These are phyloP conservation scores for Leptographium procerum DNA, from an alignment of 2,329 filamentous ascomycete species.

Conservation along the genomic window DNA sequence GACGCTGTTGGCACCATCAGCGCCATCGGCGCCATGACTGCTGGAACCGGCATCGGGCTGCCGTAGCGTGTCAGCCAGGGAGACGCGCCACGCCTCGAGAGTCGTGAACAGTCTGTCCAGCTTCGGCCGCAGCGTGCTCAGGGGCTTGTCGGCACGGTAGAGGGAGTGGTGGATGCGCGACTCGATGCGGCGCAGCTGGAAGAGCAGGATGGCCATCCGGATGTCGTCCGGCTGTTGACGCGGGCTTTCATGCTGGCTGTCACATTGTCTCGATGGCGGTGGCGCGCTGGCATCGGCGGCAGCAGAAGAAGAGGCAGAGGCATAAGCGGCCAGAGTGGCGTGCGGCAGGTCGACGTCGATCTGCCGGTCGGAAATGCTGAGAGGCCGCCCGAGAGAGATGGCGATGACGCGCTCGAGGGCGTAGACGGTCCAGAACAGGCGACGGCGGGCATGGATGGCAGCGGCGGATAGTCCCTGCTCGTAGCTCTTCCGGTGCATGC, in stretches of 20 bases:
- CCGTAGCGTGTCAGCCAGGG: neutral
- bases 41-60: slow-evolving; percentile 18
- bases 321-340: slow-evolving; percentile 20
- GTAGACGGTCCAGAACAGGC: slow-evolving; percentile 41
- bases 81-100: slow-evolving; percentile 30
- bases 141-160: slow-evolving; percentile 35
- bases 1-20: neutral
- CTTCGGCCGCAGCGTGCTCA: slow-evolving; percentile 32
- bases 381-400: slow-evolving; percentile 36
- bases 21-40: slow-evolving; percentile 17
- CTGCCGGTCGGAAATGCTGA: slow-evolving; percentile 37
- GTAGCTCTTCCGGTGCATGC: slow-evolving; percentile 26
- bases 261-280: neutral
- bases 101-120: slow-evolving; percentile 32
- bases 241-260: neutral
- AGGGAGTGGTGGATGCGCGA: slow-evolving; percentile 40
- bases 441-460: slow-evolving; percentile 25
- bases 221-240: slow-evolving; percentile 18
- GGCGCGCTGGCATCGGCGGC: no score
- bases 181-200: slow-evolving; percentile 33
- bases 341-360: slow-evolving; percentile 35
- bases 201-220: slow-evolving; percentile 30
- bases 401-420: slow-evolving; percentile 37
- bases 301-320: no score
- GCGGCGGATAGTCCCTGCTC: neutral